A percentile compares a stretch with the other conserved stretches of the same genome.
These are phyloP conservation scores for Pythium periplocum DNA, from an alignment of 352 stramenopile genomes.

Conservation along the genomic window DNA sequence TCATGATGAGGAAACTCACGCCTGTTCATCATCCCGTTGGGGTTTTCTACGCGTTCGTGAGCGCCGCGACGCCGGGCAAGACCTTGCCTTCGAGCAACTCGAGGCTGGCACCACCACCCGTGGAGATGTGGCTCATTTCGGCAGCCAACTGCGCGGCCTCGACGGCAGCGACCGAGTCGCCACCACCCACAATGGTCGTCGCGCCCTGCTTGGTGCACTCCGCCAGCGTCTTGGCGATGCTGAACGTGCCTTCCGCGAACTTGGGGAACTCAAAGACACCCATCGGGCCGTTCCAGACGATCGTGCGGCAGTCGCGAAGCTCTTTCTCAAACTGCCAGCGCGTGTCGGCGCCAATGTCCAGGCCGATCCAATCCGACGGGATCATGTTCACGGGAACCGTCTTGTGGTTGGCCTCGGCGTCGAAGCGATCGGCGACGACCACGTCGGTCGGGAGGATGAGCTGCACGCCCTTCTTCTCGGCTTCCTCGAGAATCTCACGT, in stretches of 20 bases:
- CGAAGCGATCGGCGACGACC: slow-evolving; percentile 90
- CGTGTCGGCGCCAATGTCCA: slow-evolving; percentile 79
- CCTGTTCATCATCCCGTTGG: too few relatives aligned
- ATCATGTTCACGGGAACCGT: slow-evolving; percentile 81
- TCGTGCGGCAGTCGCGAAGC: slow-evolving; percentile 89
- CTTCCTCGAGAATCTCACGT: slow-evolving; percentile 88
- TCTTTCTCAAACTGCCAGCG: slow-evolving; percentile 64
- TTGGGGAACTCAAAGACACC: slow-evolving; percentile 97
- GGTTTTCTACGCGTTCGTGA: slow-evolving; percentile 53
- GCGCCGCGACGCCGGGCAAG: slow-evolving; percentile 95
- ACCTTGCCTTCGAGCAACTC: slow-evolving; percentile 98
- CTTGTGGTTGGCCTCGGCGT: slow-evolving; percentile 55
- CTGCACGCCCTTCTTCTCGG: slow-evolving; percentile 83
- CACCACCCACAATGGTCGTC: slow-evolving; percentile 92
- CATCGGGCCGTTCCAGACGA: slow-evolving; percentile 96
- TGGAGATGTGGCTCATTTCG: slow-evolving; percentile 97
- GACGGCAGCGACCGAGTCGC: slow-evolving; percentile 95
- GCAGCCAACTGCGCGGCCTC: slow-evolving; percentile 90
- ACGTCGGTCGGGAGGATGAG: slow-evolving; percentile 93
- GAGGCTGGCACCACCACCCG: slow-evolving; percentile 97
- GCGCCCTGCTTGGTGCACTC: slow-evolving; percentile 75
- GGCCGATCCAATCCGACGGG: slow-evolving; percentile 94
- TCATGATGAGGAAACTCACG: too few relatives aligned
- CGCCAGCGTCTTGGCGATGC: slow-evolving; percentile 89
- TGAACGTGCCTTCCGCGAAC: slow-evolving; percentile 94